A percentile compares a stretch with the other conserved stretches of the same genome.
These are phyloP conservation scores for Mycena olivaceomarginata DNA, from an alignment of 768 basidiomycete genomes.

Conservation along the genomic window DNA sequence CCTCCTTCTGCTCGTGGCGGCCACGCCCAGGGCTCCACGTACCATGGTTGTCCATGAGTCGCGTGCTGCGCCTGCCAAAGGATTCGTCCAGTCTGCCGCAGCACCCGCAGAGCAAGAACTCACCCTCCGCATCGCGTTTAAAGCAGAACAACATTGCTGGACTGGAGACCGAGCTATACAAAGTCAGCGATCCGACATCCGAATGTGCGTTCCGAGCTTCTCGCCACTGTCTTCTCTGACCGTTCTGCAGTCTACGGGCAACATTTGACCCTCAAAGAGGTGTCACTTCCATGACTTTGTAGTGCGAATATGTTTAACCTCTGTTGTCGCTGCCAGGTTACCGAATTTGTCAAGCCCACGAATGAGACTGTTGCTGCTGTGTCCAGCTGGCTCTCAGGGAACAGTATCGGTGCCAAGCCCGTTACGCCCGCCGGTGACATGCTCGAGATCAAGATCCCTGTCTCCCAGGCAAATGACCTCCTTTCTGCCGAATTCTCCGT, in stretches of 20 bases:
- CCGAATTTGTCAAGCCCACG: slow-evolving; percentile 58
- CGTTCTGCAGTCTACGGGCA: slow-evolving; percentile 21
- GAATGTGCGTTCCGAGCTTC: slow-evolving; percentile 17
- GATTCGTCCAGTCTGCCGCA: slow-evolving; percentile 21
- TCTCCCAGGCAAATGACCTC: slow-evolving; percentile 45
- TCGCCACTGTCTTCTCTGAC: slow-evolving; percentile 9
- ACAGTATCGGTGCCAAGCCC: slow-evolving; percentile 50
- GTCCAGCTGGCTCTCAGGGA: slow-evolving; percentile 57
- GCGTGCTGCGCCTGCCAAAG: slow-evolving; percentile 13
- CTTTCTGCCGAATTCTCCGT: slow-evolving; percentile 42
- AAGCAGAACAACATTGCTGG: slow-evolving; percentile 27
- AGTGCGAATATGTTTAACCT: slow-evolving; percentile 1
- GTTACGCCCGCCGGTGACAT: slow-evolving; percentile 48
- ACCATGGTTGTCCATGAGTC: slow-evolving; percentile 29
- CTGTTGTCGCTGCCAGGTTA: slow-evolving; percentile 49
- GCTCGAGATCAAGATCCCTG: slow-evolving; percentile 43
- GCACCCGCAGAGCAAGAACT: slow-evolving; percentile 24
- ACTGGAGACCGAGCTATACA: slow-evolving; percentile 28
- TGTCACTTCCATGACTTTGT: slow-evolving; percentile 1
- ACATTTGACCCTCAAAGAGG: slow-evolving; percentile 21
- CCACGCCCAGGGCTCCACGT: slow-evolving; percentile 13
- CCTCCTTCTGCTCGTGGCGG: slow-evolving; percentile 21
- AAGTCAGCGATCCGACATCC: slow-evolving; percentile 28
- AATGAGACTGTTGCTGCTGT: slow-evolving; percentile 55
- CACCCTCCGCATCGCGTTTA: slow-evolving; percentile 34